A percentile compares a stretch with the other conserved stretches of the same genome.
phyloP scores from a whole-genome alignment of 345 rosid species.

The Citropsis articulata region DNA sequence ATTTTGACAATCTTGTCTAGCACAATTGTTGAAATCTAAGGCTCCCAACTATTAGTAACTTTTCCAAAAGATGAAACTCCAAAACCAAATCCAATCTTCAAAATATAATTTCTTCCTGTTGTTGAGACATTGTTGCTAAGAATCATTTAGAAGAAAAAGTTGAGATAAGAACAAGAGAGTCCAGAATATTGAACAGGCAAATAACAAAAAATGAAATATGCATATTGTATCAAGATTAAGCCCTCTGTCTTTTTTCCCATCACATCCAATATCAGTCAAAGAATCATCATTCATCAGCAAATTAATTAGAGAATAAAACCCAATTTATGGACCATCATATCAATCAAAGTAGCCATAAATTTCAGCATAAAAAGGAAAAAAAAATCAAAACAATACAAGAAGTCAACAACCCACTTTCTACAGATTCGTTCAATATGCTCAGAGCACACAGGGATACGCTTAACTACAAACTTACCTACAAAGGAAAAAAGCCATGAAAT shows the following conservation, averaged over 20 bases:
- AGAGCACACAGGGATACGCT: slow-evolving; percentile 2
- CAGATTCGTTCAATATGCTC: slow-evolving; percentile 29
- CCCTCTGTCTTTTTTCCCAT: slow-evolving; percentile 3
- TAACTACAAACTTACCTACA: slow-evolving; percentile 20
- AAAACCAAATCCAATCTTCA: slow-evolving; percentile 21
- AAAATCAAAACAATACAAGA: neutral
- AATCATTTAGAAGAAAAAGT: slow-evolving; percentile 6
- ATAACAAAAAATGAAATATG: neutral
- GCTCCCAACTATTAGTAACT: neutral
- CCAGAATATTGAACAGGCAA: slow-evolving; percentile 2
- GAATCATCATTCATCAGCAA: slow-evolving; percentile 17
- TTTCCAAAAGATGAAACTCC: neutral
- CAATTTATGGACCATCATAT: slow-evolving; percentile 27
- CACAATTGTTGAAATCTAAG: slow-evolving; percentile 6
- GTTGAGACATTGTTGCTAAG: neutral
- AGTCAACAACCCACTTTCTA: slow-evolving; percentile 31
- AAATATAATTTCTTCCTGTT: slow-evolving; percentile 16
- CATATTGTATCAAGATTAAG: slow-evolving; percentile 15
- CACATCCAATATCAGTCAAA: slow-evolving; percentile 6
- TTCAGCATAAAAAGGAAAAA: neutral
- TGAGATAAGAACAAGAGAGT: slow-evolving; percentile 11
- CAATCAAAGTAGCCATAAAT: slow-evolving; percentile 22
- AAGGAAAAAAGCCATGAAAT: neutral
- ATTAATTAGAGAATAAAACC: slow-evolving; percentile 26
- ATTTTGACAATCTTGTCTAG: slow-evolving; percentile 7